These are phyloP conservation scores for Pistacia atlantica DNA, from an alignment of 345 rosid genomes.

Conservation along the genomic window DNA sequence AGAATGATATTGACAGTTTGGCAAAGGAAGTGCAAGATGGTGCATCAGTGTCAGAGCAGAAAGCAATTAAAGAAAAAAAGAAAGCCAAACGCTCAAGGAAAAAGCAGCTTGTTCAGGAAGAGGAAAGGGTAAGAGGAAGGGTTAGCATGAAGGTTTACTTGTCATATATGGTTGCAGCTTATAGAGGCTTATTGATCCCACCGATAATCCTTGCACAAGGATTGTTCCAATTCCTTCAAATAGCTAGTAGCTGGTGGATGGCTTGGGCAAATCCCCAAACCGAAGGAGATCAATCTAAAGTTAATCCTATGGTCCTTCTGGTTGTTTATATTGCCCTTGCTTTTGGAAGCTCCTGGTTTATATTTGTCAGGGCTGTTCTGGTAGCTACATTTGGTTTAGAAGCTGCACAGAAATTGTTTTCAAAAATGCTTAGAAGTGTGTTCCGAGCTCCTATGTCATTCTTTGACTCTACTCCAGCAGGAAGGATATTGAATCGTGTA, in stretches of 20 bases:
- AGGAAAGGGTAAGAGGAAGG: slow-evolving; percentile 96
- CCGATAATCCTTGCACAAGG: slow-evolving; percentile 86
- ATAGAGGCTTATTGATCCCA: slow-evolving; percentile 88
- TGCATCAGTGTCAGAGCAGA: slow-evolving; percentile 75
- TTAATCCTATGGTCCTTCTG: slow-evolving; percentile 77
- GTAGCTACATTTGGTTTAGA: slow-evolving; percentile 98
- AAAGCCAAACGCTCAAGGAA: slow-evolving; percentile 84
- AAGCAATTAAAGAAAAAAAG: slow-evolving; percentile 82
- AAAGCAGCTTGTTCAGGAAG: slow-evolving; percentile 98
- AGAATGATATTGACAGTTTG: slow-evolving; percentile 62
- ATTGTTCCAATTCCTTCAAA: slow-evolving; percentile 94
- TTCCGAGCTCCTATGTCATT: slow-evolving; percentile 98
- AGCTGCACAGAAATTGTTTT: slow-evolving; percentile 94
- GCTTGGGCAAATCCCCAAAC: slow-evolving; percentile 99
- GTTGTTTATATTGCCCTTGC: slow-evolving; percentile 94
- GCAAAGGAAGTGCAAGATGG: slow-evolving; percentile 90
- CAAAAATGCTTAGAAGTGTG: slow-evolving; percentile 91
- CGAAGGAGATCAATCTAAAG: slow-evolving; percentile 88
- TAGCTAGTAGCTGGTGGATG: slow-evolving; percentile 99
- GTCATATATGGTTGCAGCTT: slow-evolving; percentile 98
- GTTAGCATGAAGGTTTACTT: slow-evolving; percentile 97
- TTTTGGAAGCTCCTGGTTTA: slow-evolving; percentile 96
- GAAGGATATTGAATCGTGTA: slow-evolving; percentile 97
- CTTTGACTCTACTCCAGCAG: slow-evolving; percentile 99
- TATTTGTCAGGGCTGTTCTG: slow-evolving; percentile 92